Evolutionary conservation across 2,329 filamentous ascomycete genomes (phyloP).

Genomic region (Microdochium paspali): DNA sequence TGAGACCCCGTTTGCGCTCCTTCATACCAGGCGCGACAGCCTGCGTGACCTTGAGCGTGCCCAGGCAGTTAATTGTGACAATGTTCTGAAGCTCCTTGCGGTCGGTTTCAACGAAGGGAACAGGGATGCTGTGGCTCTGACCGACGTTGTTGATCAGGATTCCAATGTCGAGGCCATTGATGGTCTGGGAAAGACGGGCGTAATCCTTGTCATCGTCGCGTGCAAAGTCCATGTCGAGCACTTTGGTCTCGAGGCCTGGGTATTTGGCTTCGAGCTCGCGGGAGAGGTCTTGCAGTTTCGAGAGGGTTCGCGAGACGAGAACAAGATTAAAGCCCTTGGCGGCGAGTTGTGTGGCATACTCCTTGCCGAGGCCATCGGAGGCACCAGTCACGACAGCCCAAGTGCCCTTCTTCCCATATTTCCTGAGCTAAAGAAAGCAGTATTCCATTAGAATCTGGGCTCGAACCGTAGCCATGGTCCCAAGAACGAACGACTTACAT

Average conservation of each 20-base stretch:
- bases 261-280: constrained; percentile 66
- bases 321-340: constrained; percentile 89
- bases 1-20: constrained; percentile 73
- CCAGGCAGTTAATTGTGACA: constrained; percentile 89
- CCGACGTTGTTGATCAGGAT: constrained; percentile 97
- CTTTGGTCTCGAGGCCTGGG: constrained; percentile 61
- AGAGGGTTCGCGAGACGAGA: constrained; percentile 89
- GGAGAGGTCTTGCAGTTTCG: constrained; percentile 74
- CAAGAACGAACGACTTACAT: constrained; percentile 38
- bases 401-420: constrained; percentile 82
- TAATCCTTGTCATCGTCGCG: constrained; percentile 74
- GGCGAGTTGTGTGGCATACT: constrained; percentile 86
- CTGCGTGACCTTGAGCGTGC: constrained; percentile 81
- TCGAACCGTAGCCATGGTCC: too few relatives aligned
- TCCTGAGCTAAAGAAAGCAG: constrained; percentile 55
- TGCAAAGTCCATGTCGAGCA: constrained; percentile 85
- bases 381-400: constrained; percentile 95
- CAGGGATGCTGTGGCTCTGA: constrained; percentile 85
- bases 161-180: constrained; percentile 68
- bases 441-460: too few relatives aligned
- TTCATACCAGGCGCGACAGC: constrained; percentile 78
- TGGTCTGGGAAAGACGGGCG: constrained; percentile 55
- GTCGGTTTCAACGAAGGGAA: constrained; percentile 73
- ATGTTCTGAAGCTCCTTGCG: constrained; percentile 79
- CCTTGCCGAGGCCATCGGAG: constrained; percentile 93